These are phyloP conservation scores for Cladophialophora exuberans DNA, from an alignment of 2,329 filamentous ascomycete genomes.

Conservation along the genomic window DNA sequence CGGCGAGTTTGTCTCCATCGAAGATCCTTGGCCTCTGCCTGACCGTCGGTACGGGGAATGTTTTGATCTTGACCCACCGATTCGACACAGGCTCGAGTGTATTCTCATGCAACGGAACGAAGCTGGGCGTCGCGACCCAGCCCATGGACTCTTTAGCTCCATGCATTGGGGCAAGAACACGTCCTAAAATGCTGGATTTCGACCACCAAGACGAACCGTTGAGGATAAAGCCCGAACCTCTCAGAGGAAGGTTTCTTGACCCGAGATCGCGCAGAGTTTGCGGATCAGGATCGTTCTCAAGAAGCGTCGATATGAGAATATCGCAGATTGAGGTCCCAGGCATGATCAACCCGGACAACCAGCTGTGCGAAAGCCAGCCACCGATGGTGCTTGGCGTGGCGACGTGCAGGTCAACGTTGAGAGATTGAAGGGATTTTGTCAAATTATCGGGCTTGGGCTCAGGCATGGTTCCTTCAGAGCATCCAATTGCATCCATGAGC, in stretches of 20 bases:
- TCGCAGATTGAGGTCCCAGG: slow-evolving; percentile 59
- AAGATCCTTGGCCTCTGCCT: slow-evolving; percentile 46
- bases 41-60: slow-evolving; percentile 39
- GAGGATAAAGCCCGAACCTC: slow-evolving; percentile 53
- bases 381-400: slow-evolving; percentile 40
- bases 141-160: slow-evolving; percentile 57
- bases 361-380: slow-evolving; percentile 60
- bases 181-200: slow-evolving; percentile 57
- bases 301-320: slow-evolving; percentile 58
- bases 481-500: slow-evolving; percentile 24
- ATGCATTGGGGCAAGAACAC: slow-evolving; percentile 53
- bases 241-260: slow-evolving; percentile 55
- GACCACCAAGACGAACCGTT: slow-evolving; percentile 59
- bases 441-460: neutral
- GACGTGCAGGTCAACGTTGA: slow-evolving; percentile 25
- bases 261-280: slow-evolving; percentile 53
- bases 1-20: slow-evolving; percentile 43
- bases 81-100: slow-evolving; percentile 38
- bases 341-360: slow-evolving; percentile 58
- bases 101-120: slow-evolving; percentile 43
- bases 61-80: slow-evolving; percentile 56
- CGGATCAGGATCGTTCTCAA: slow-evolving; percentile 55
- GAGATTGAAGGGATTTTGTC: slow-evolving; percentile 12
- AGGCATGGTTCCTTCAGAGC: neutral
- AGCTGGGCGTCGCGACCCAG: slow-evolving; percentile 51